Base-by-base conservation (phyloP, 176 grass and related monocot species). In the Canna indica region DNA sequence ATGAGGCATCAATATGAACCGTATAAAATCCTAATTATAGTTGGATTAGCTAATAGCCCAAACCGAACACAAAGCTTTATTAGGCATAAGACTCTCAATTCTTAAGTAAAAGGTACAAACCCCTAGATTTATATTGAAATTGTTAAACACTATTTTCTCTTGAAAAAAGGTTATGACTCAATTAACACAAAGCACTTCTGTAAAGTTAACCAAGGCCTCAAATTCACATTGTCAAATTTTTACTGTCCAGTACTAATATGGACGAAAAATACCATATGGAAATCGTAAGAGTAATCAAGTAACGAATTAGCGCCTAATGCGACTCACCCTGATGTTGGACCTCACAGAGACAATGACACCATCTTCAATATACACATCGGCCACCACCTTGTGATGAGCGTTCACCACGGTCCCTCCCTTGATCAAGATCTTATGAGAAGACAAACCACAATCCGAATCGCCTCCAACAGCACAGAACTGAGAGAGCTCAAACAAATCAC, bases 341-440 rank as follows among this genome's bases (percentile, higher is more conserved):
- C 86, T 56, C 70, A 97, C 80, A 30, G 84, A 87, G 53, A 87
- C 79, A 74, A 97, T 69, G 74, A 97, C 44, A 33, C 93, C 93
- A 45, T 85, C 86, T 77, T 97, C 93, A 54, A 97, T 74, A 77
- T 97, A 97, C 58, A 97, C 93, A 83, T 97, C 93, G 27, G 82
- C 83, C 48, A 77, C 77, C 78, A 85, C 82, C 82, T 81, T 83
- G 76, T 67, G 74, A 83, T 92, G 84, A 47, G 88, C 93, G 79
- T 97, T 97, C 65, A 97, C 93, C 67, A 97, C 88, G 47, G 88
- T 97, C 61, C 93, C 88, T 65, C 88, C 88, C 83, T 77, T 91
- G 86, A 97, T 90, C 77, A 97, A 81, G 78, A 97, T 85, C 64
- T 81, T 97, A 67, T 64, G 69, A 41, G 64, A 30, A 26, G 64